A percentile compares a stretch with the other conserved stretches of the same genome.
phyloP scores from a whole-genome alignment of 1,139 yeast species.

The Yamadazyma atmosphaerica region DNA sequence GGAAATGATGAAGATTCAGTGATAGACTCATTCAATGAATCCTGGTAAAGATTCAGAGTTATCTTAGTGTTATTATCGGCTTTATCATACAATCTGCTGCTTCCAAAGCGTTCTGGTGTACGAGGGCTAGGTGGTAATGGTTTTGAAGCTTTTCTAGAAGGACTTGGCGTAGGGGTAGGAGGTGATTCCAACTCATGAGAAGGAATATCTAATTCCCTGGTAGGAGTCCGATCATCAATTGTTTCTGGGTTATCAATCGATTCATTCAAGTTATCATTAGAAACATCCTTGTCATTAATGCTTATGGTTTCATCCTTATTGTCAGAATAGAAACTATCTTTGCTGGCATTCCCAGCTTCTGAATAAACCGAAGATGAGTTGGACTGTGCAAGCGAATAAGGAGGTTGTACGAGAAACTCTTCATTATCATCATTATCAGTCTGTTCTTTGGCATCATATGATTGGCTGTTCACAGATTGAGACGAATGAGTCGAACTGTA shows the following conservation, averaged over 20 bases:
- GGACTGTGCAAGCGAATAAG: background rate
- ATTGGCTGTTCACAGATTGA: background rate
- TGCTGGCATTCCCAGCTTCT: background rate
- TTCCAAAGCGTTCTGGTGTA: slow-evolving; percentile 1
- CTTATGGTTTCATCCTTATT: background rate
- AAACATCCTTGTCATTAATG: background rate
- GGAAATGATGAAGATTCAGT: slow-evolving; percentile 10
- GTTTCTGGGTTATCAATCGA: background rate
- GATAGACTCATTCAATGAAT: slow-evolving; percentile 9
- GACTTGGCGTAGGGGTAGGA: background rate
- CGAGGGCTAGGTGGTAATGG: background rate
- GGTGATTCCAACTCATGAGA: background rate
- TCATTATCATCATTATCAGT: background rate
- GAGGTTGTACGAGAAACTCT: background rate
- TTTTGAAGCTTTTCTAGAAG: background rate
- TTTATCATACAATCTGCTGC: background rate
- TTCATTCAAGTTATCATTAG: background rate
- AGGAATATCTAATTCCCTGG: background rate
- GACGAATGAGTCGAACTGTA: background rate
- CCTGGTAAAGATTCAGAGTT: slow-evolving; percentile 1
- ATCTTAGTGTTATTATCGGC: slow-evolving; percentile 1
- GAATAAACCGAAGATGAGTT: slow-evolving; percentile 1
- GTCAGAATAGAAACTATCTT: background rate
- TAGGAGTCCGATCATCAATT: background rate
- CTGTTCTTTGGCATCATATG: background rate